phyloP scores from a whole-genome alignment of 495 filamentous ascomycete genomes.

The Diplogelasinospora grovesii region DNA sequence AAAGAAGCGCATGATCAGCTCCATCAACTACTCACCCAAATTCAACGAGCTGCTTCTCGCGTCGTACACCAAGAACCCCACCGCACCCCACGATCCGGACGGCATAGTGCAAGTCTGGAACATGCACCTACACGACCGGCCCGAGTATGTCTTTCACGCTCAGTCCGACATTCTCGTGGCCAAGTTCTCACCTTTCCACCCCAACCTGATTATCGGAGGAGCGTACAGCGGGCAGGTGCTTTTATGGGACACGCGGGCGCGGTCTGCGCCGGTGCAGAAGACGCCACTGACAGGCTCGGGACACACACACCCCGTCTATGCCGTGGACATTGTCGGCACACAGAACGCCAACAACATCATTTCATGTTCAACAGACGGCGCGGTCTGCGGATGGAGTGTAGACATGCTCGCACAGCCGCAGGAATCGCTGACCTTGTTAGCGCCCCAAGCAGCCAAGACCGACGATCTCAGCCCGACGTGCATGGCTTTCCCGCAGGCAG shows the following conservation, averaged over 20 bases:
- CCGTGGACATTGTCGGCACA: conserved; percentile 89
- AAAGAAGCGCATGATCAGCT: conserved; percentile 92
- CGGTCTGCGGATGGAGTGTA: conserved; percentile 91
- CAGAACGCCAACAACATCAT: conserved; percentile 99
- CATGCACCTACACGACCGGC: conserved; percentile 81
- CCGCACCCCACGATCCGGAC: conserved; percentile 90
- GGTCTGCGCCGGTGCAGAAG: conserved; percentile 84
- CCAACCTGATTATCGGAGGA: conserved; percentile 89
- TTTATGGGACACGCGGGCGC: conserved; percentile 93
- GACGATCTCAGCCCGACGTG: conserved; percentile 94
- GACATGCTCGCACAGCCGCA: conserved; percentile 96
- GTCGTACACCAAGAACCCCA: conserved; percentile 92
- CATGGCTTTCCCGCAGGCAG: conserved; percentile 91
- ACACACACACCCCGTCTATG: conserved; percentile 95
- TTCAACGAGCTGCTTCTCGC: conserved; percentile 90
- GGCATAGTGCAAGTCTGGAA: conserved; percentile 97
- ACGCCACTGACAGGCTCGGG: conserved; percentile 88
- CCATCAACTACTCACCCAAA: conserved; percentile 88
- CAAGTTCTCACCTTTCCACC: conserved; percentile 96
- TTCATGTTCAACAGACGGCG: conserved; percentile 90
- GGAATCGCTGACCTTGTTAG: conserved; percentile 78
- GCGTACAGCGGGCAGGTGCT: conserved; percentile 95
- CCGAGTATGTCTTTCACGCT: conserved; percentile 94
- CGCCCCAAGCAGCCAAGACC: conserved; percentile 81
- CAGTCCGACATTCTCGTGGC: conserved; percentile 93